Percentiles rank a stretch among this genome's conserved stretches.
phyloP scores from a whole-genome alignment of 129 eudicot genomes.

The Sambucus nigra region DNA sequence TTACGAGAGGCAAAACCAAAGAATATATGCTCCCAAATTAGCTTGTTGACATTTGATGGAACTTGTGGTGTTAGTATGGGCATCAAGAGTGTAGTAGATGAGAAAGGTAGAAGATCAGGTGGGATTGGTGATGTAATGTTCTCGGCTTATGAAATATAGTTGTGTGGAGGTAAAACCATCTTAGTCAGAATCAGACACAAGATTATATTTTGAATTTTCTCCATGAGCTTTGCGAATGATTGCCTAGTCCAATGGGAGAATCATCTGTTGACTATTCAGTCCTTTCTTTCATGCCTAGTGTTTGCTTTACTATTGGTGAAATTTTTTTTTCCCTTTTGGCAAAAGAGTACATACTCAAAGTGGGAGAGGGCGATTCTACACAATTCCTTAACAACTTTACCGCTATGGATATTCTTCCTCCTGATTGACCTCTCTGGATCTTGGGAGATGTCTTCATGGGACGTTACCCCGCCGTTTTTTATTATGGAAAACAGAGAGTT shows the following conservation, averaged over 20 bases:
- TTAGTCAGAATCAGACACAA: constrained; percentile 41
- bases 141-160: constrained; percentile 60
- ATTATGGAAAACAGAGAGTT: constrained; percentile 46
- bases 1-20: constrained; percentile 33
- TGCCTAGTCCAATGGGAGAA: constrained; percentile 52
- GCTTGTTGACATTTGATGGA: constrained; percentile 46
- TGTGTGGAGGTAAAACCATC: constrained; percentile 56
- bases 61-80: constrained; percentile 45
- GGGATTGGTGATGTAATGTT: constrained; percentile 34
- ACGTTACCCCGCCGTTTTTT: constrained; percentile 67
- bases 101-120: no score
- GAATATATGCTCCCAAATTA: constrained; percentile 52
- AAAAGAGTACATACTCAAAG: no score
- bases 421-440: no score
- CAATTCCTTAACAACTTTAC: no score
- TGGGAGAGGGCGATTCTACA: no score
- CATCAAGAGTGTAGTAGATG: constrained; percentile 55
- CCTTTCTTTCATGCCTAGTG: constrained; percentile 38
- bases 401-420: no score
- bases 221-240: constrained; percentile 41
- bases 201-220: constrained; percentile 38
- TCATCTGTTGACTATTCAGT: constrained; percentile 42
- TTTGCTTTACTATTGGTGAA: constrained; percentile 53
- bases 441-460: constrained; percentile 91
- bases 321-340: constrained; percentile 35